These are phyloP conservation scores for Rhizopus arrhizus DNA, from an alignment of 371 early-diverging fungal genomes.

Conservation along the genomic window DNA sequence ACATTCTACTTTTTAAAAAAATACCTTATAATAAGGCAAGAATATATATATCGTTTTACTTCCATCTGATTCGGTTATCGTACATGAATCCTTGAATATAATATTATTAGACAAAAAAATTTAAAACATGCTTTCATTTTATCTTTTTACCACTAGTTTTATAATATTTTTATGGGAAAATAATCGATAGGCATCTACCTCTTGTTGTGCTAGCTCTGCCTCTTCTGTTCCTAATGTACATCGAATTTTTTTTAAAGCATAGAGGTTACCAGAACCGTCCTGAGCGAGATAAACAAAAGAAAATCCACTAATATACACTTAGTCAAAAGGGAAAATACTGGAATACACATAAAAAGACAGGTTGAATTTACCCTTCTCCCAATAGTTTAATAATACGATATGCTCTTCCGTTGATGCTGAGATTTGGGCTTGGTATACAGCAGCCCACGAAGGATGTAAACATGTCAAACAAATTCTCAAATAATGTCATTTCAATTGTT, in stretches of 20 bases:
- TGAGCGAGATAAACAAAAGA: slow-evolving; percentile 74
- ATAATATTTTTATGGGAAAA: slow-evolving; percentile 74
- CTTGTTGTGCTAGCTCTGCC: slow-evolving; percentile 64
- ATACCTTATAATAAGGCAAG: slow-evolving; percentile 66
- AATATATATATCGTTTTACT: slow-evolving; percentile 70
- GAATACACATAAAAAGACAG: too few relatives aligned
- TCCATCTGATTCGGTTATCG: slow-evolving; percentile 59
- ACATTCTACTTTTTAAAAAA: neutral
- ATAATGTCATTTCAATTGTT: neutral
- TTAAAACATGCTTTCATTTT: neutral
- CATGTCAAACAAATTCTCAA: slow-evolving; percentile 11
- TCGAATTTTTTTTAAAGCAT: slow-evolving; percentile 72
- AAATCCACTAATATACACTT: slow-evolving; percentile 62
- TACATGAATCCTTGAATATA: slow-evolving; percentile 59
- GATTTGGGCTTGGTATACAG: slow-evolving; percentile 60
- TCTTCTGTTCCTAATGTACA: slow-evolving; percentile 65
- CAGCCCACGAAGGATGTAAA: slow-evolving; percentile 23
- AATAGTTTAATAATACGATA: slow-evolving; percentile 65
- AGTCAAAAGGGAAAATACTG: neutral
- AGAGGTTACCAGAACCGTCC: slow-evolving; percentile 57
- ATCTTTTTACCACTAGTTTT: slow-evolving; percentile 22
- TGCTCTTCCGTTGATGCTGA: slow-evolving; percentile 62
- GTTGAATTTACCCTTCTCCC: slow-evolving; percentile 67
- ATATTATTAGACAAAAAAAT: too few relatives aligned
- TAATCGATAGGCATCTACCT: slow-evolving; percentile 65